Conservation (phyloP, 2,329 filamentous ascomycete genomes). For the Colletotrichum lupini region DNA sequence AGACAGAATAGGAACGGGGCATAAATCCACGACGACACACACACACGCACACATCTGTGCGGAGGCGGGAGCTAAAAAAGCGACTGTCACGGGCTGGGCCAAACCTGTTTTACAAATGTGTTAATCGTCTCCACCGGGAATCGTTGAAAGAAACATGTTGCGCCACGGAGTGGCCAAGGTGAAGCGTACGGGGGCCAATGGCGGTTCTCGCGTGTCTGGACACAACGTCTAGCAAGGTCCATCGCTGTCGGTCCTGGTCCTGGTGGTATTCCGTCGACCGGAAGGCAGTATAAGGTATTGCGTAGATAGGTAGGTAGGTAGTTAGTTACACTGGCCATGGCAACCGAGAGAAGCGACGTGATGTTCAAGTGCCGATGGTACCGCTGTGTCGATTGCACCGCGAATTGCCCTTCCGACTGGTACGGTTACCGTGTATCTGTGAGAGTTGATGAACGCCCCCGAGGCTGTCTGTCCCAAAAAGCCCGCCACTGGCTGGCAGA, state of each 20-base stretch:
- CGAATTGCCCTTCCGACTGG: neutral
- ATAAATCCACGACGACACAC: neutral
- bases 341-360: neutral
- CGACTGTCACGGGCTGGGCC: neutral
- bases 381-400: neutral
- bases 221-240: constrained; percentile 3
- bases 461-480: neutral
- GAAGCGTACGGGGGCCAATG: neutral
- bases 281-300: neutral
- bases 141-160: neutral
- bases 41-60: constrained; percentile 15
- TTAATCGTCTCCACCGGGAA: neutral
- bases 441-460: neutral
- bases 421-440: neutral
- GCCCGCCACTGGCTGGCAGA: constrained; percentile 7
- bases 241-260: constrained; percentile 17
- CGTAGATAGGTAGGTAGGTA: neutral
- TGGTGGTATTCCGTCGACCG: constrained; percentile 5
- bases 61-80: constrained; percentile 23
- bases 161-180: neutral
- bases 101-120: constrained; percentile 10
- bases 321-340: constrained; percentile 7
- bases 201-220: neutral
- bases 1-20: constrained; percentile 3
- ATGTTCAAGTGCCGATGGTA: constrained; percentile 12